Conservation (phyloP, 2,329 filamentous ascomycete species). For the Pseudogymnoascus sp. region DNA sequence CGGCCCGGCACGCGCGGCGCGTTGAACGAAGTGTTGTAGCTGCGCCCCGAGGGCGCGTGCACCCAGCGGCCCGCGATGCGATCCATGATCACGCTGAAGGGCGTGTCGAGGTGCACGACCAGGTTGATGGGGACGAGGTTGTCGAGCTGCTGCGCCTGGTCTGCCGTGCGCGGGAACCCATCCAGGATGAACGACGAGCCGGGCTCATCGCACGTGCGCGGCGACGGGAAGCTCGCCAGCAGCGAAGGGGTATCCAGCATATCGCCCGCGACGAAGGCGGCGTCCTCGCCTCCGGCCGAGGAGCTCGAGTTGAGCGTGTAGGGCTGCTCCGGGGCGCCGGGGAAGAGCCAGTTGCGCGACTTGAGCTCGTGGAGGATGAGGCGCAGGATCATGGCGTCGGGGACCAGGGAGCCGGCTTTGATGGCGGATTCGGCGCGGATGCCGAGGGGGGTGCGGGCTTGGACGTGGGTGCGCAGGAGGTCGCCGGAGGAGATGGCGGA, state of each 20-base stretch:
- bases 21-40: slow-evolving; percentile 95
- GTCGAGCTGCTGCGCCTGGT: slow-evolving; percentile 72
- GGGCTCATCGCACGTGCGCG: slow-evolving; percentile 55
- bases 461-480: slow-evolving; percentile 84
- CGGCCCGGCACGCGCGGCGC: slow-evolving; percentile 68
- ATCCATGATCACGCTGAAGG: slow-evolving; percentile 75
- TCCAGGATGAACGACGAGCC: slow-evolving; percentile 89
- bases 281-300: slow-evolving; percentile 22
- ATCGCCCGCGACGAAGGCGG: slow-evolving; percentile 33
- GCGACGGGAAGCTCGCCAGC: slow-evolving; percentile 30
- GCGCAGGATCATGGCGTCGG: slow-evolving; percentile 83
- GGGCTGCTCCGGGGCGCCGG: slow-evolving; percentile 31
- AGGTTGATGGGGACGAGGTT: slow-evolving; percentile 87
- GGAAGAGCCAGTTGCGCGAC: slow-evolving; percentile 71
- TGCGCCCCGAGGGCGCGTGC: slow-evolving; percentile 79
- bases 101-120: slow-evolving; percentile 79
- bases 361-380: slow-evolving; percentile 86
- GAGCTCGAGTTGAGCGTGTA: slow-evolving; percentile 21
- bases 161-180: slow-evolving; percentile 83
- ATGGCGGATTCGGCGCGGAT: slow-evolving; percentile 86
- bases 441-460: slow-evolving; percentile 48
- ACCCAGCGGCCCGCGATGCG: slow-evolving; percentile 91
- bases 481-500: slow-evolving; percentile 92
- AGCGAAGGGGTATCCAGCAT: slow-evolving; percentile 23
- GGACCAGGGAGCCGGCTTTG: slow-evolving; percentile 80